These are phyloP conservation scores for Kodamaea kakaduensis DNA, from an alignment of 805 yeast genomes.

Conservation along the genomic window DNA sequence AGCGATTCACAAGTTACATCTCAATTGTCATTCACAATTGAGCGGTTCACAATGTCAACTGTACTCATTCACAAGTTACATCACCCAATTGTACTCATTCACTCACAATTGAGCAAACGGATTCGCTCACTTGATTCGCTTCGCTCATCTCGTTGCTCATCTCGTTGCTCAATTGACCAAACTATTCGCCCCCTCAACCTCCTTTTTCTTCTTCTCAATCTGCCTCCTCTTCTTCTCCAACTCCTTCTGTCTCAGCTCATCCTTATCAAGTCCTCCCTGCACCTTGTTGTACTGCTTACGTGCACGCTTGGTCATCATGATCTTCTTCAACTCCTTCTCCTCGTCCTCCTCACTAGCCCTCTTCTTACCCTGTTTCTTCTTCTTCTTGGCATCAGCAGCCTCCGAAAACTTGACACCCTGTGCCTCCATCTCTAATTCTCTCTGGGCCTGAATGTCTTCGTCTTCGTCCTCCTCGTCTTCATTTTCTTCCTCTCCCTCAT, in stretches of 20 bases:
- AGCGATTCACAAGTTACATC: too few species aligned
- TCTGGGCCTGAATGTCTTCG: conserved; percentile 71
- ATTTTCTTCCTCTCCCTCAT: conserved; percentile 37
- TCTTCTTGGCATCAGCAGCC: conserved; percentile 26
- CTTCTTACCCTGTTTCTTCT: conserved; percentile 34
- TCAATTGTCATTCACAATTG: too few species aligned
- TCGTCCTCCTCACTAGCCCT: conserved; percentile 56
- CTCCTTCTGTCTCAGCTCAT: conserved; percentile 68
- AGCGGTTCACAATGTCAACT: too few species aligned
- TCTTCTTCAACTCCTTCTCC: conserved; percentile 88
- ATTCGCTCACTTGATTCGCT: too few species aligned
- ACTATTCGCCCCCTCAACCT: neutral
- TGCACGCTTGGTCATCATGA: conserved; percentile 97
- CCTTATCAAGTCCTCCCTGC: conserved; percentile 85
- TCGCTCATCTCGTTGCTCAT: too few species aligned
- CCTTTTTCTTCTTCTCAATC: conserved; percentile 58
- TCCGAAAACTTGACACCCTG: conserved; percentile 79
- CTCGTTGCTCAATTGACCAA: neutral
- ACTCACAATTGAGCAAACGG: too few species aligned
- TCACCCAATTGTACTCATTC: too few species aligned
- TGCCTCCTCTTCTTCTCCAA: conserved; percentile 66
- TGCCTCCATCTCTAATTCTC: conserved; percentile 76
- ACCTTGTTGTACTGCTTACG: conserved; percentile 90
- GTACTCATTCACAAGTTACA: too few species aligned
- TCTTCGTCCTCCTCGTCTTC: conserved; percentile 51